Evolutionary conservation across 2,329 filamentous ascomycete genomes (phyloP), one percentile per base, ranked within the genome.

Genomic region (Xylogone sp.): DNA sequence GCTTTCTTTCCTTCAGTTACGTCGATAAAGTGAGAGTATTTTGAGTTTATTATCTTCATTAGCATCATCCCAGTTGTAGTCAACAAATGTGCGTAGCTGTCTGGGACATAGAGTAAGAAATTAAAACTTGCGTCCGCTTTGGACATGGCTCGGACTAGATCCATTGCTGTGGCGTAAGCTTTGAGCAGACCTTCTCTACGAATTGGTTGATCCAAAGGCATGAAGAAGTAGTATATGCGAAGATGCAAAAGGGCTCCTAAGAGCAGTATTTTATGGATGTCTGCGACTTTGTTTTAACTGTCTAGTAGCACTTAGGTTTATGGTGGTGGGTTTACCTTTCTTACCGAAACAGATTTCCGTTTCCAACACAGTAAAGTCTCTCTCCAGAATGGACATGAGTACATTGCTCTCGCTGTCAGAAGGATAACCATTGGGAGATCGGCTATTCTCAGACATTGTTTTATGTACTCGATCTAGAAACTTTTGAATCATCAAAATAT

Each of bases 161-260:
- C 21, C 24, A 51, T 3, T 13, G 49, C 27, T 21, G 49, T 47
- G 1, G 43, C 21, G 19, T 51, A 51, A 9, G 49, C 49, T 51
- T 43, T 51, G 2, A 51, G 44, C 2, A 51, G 43, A 19, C 49
- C 43, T 19, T 51, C 2, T 24, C 22, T 46, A 7, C 49, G 49
- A 18, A 31, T 19, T 10, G 21, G 24, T 16, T 29, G 9, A 10
- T 47, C 21, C 5, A 9, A 19, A 20, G 43, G 21, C 10, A 51
- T 20, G 29, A 51, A 51, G 21, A 51, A 51, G 22, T 46, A 51
- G 21, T 51, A 51, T 2, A 21, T 46, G 42, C 49, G 29, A 8
- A 51, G 44, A 19, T 51, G 49, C 20, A 51, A 19, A n/a, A 21
- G 42, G 20, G 44, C 43, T 34, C 29, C 46, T 27, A 12, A 24